Evolutionary conservation across 345 rosid species (phyloP).

Genomic region (Psidium friedrichsthalianum): DNA sequence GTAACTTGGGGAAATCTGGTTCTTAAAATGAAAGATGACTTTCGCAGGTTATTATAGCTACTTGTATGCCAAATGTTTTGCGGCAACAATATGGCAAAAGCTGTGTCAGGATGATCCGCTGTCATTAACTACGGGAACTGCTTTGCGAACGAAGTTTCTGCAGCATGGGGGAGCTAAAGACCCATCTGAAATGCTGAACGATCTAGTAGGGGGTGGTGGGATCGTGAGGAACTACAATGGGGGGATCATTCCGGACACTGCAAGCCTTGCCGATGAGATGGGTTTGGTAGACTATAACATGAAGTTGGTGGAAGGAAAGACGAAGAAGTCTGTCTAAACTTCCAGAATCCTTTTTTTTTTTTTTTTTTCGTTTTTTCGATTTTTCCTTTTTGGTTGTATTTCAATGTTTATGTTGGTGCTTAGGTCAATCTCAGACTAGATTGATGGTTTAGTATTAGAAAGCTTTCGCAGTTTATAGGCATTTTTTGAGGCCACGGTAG

Average conservation of each 20-base stretch:
- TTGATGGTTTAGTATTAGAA: background rate
- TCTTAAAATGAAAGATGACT: background rate
- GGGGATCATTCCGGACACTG: slow-evolving; percentile 59
- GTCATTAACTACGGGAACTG: slow-evolving; percentile 51
- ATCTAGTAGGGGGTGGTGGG: slow-evolving; percentile 51
- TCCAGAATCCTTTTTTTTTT: background rate
- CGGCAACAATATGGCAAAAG: slow-evolving; percentile 83
- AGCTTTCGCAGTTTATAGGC: background rate
- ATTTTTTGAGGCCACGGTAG: background rate
- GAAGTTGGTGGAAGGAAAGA: background rate
- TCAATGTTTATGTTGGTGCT: background rate
- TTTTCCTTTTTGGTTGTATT: background rate
- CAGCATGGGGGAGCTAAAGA: slow-evolving; percentile 90
- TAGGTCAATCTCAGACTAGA: background rate
- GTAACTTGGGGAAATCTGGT: background rate
- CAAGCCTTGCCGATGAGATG: slow-evolving; percentile 49
- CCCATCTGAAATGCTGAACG: slow-evolving; percentile 53
- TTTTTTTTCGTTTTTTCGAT: too few relatives aligned
- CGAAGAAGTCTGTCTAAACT: background rate
- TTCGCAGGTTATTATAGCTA: slow-evolving; percentile 69
- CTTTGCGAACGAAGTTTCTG: slow-evolving; percentile 56
- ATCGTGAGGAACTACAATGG: slow-evolving; percentile 31
- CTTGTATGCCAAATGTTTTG: slow-evolving; percentile 76
- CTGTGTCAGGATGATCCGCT: slow-evolving; percentile 80
- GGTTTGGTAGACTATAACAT: background rate